Base-by-base conservation (phyloP, 345 rosid species). In the Sonneratia caseolaris region DNA sequence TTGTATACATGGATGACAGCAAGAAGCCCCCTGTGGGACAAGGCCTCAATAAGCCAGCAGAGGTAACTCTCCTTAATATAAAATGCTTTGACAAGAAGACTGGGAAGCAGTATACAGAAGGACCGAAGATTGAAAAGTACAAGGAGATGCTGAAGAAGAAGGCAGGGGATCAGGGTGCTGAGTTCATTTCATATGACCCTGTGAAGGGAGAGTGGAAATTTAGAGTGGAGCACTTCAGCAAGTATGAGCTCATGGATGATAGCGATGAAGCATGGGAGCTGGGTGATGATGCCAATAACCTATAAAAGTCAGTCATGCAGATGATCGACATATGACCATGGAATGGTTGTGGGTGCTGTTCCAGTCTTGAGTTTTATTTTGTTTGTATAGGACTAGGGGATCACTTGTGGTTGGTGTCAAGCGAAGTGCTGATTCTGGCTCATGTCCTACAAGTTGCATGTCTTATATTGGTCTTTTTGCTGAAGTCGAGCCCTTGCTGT, bases 1-100 rank as follows among this genome's bases (percentile, higher is more conserved):
- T 91, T 40, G 99, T 96, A n/a, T 96, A 96, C 87, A 80, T 85
- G 88, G 98, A 96, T 45, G 98, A 96, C 71, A 84, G 85, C 82
- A 81, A 88, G 78, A 96, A 92, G 76, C 98, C 97, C 5, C 91
- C 96, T 5, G 86, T 89, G 15, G 99, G 99, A 66, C 85, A 96
- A 76, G 99, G 98, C 49, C 85, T 96, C 51, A 96, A 96, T 47
- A 92, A 96, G 79, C 91, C 97, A 10, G 97, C 99, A 3, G 97
- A 86, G 78, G 96, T 96, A n/a, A 92, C 94, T 5, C 90, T 96
- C 71, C 89, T 92, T 21, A 96, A 92, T 81, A 88, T 96, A 68
- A 96, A 91, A 75, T 96, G 97, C 83, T 78, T 87, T 5, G 97
- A 92, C 77, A 96, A 80, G 73, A 89, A 86, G 86, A 89, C 82